Conservation (phyloP, 2,329 filamentous ascomycete genomes). For the Corynespora cassiicola region DNA sequence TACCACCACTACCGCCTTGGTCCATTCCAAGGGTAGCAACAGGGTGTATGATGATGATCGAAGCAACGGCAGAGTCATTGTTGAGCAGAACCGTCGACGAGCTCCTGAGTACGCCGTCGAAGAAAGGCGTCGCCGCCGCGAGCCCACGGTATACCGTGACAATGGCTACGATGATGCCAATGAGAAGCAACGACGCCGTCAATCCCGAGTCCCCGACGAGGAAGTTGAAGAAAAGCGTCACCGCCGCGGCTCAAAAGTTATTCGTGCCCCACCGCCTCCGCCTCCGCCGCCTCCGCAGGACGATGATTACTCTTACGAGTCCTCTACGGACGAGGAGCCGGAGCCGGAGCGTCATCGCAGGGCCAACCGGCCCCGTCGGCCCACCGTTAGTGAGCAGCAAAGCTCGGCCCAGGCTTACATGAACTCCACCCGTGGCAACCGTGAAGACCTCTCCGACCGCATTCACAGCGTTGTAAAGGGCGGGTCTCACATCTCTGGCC, state of each 20-base stretch:
- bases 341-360: neutral
- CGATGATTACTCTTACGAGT: no score
- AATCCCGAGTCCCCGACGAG: no score
- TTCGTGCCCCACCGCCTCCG: no score
- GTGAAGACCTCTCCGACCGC: conserved; percentile 31
- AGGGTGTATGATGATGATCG: no score
- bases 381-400: no score
- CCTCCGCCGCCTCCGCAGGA: no score
- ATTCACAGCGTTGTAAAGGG: conserved; percentile 35
- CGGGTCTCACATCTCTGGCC: conserved; percentile 32
- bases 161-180: conserved; percentile 9
- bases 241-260: conserved; percentile 14
- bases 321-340: no score
- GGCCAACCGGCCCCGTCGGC: no score
- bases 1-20: conserved; percentile 16
- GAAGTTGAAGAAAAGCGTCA: conserved; percentile 19
- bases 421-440: conserved; percentile 32
- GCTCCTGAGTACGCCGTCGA: neutral
- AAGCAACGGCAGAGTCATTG: neutral
- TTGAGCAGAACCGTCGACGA: neutral
- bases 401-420: conserved; percentile 41
- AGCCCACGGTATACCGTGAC: conserved; percentile 5
- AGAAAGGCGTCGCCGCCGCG: no score
- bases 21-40: no score
- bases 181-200: conserved; percentile 18